Conservation (phyloP, 1,284 basidiomycete species). For the Exobasidium rhododendri region DNA sequence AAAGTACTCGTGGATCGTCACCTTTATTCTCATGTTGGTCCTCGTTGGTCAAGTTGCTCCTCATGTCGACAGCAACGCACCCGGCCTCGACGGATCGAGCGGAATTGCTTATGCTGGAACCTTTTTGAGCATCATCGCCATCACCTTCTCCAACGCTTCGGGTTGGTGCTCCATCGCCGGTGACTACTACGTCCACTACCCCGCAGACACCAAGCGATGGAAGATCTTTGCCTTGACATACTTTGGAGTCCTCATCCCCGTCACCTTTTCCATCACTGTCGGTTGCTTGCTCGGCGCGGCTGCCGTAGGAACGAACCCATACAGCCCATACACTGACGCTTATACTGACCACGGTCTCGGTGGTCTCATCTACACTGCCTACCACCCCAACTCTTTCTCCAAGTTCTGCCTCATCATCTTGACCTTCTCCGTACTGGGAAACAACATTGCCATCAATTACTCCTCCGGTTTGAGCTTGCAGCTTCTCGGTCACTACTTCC, state of each 20-base stretch:
- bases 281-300: background rate
- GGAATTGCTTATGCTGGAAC: background rate
- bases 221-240: background rate
- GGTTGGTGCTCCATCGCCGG: background rate
- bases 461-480: background rate
- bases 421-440: background rate
- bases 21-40: background rate
- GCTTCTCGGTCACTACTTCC: background rate
- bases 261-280: background rate
- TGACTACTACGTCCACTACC: background rate
- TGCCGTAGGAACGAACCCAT: background rate
- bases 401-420: background rate
- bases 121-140: background rate
- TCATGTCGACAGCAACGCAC: background rate
- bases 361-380: background rate
- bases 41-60: background rate
- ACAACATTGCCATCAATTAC: conserved; percentile 1
- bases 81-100: background rate
- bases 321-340: background rate
- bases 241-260: background rate
- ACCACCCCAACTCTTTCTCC: background rate
- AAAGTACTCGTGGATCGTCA: background rate
- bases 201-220: background rate
- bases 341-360: background rate
- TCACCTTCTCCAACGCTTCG: background rate